These are phyloP conservation scores for Centrapalus pauciflorus DNA, from an alignment of 129 eudicot species.

Conservation along the genomic window DNA sequence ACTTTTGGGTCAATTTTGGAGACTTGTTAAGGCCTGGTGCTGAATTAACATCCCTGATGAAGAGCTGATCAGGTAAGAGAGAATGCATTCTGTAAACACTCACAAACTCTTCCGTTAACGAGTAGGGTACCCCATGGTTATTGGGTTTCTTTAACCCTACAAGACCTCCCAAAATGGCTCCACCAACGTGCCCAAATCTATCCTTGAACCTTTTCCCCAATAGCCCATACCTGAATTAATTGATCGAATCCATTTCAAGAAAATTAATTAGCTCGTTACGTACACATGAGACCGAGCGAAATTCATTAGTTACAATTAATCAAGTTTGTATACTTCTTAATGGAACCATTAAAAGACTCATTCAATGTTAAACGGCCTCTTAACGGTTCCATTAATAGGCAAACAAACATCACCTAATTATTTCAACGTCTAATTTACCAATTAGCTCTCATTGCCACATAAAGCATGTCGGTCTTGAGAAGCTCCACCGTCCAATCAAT, in stretches of 20 bases:
- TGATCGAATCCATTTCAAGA: not conserved
- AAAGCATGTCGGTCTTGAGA: slow-evolving; percentile 50
- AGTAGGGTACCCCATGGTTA: slow-evolving; percentile 62
- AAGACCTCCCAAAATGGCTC: slow-evolving; percentile 41
- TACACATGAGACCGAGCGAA: too few relatives aligned
- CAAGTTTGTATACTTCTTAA: too few relatives aligned
- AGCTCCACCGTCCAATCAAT: slow-evolving; percentile 76
- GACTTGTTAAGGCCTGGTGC: slow-evolving; percentile 59
- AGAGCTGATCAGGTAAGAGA: slow-evolving; percentile 50
- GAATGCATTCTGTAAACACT: slow-evolving; percentile 64
- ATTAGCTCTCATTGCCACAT: slow-evolving; percentile 49
- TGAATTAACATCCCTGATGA: slow-evolving; percentile 37
- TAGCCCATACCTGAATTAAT: slow-evolving; percentile 48
- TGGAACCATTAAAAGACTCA: too few relatives aligned
- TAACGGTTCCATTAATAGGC: too few relatives aligned
- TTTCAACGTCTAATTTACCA: slow-evolving; percentile 36
- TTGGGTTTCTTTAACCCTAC: slow-evolving; percentile 51
- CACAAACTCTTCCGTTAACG: slow-evolving; percentile 60
- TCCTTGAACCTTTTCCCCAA: slow-evolving; percentile 58
- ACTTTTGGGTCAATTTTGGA: slow-evolving; percentile 37
- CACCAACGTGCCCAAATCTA: slow-evolving; percentile 47
- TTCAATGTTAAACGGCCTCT: too few relatives aligned
- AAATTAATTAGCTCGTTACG: too few relatives aligned
- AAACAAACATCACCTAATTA: too few relatives aligned
- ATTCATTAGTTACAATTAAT: too few relatives aligned